Evolutionary conservation across 1,284 basidiomycete genomes (phyloP).

Genomic region (Polyporus tsugae): DNA sequence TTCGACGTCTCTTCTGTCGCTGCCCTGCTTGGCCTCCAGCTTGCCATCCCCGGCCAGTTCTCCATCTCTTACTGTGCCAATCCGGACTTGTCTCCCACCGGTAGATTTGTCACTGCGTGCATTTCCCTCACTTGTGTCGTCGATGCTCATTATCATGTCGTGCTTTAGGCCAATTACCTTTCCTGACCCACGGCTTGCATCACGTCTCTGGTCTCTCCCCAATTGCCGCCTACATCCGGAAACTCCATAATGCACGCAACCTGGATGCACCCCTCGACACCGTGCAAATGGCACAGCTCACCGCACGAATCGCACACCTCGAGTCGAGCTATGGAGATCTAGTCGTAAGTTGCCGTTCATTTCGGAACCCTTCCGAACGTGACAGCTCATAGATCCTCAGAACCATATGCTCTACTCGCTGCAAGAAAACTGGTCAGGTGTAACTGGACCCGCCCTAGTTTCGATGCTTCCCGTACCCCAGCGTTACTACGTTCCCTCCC

Average conservation of each 20-base stretch:
- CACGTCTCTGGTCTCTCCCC: constrained; percentile 60
- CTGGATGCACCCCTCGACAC: constrained; percentile 55
- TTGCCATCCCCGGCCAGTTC: constrained; percentile 70
- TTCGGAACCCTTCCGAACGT: constrained; percentile 14
- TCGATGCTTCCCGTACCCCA: constrained; percentile 71
- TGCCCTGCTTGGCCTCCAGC: constrained; percentile 71
- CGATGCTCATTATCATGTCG: neutral
- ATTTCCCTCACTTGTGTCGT: neutral
- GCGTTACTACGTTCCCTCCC: constrained; percentile 72
- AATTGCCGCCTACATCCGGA: constrained; percentile 69
- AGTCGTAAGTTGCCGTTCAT: constrained; percentile 57
- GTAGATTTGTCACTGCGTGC: constrained; percentile 52
- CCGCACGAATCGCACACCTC: constrained; percentile 70
- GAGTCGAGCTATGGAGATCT: constrained; percentile 74
- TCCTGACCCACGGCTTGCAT: constrained; percentile 64
- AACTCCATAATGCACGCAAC: constrained; percentile 50
- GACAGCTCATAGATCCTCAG: constrained; percentile 35
- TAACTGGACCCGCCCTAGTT: constrained; percentile 62
- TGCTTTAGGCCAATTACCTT: constrained; percentile 68
- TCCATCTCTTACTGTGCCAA: constrained; percentile 66
- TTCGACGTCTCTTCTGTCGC: constrained; percentile 72
- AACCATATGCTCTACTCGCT: constrained; percentile 69
- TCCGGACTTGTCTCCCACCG: constrained; percentile 79
- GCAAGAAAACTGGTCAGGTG: constrained; percentile 64
- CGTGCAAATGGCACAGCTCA: constrained; percentile 57